These are phyloP conservation scores for Elsinoe fawcettii DNA, from an alignment of 2,329 filamentous ascomycete species.

Conservation along the genomic window DNA sequence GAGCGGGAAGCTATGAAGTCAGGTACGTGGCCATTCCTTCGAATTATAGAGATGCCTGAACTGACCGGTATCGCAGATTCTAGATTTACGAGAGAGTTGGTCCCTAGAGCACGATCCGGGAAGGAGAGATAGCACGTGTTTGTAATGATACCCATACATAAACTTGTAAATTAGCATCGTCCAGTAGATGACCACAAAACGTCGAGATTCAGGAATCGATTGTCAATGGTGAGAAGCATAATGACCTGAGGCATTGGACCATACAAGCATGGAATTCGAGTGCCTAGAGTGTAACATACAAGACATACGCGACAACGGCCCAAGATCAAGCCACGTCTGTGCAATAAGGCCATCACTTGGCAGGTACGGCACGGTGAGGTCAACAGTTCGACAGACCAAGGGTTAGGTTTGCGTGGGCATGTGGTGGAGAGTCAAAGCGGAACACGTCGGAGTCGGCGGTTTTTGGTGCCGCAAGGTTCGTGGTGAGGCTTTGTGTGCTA, in stretches of 20 bases:
- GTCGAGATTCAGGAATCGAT: background rate
- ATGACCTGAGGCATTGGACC: background rate
- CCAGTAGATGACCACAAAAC: background rate
- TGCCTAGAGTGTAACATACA: background rate
- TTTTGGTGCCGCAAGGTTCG: no score
- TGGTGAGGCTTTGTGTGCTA: no score
- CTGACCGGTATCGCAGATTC: conserved; percentile 2
- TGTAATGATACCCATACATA: conserved; percentile 4
- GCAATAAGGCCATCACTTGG: background rate
- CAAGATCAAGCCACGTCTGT: background rate
- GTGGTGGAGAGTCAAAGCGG: no score
- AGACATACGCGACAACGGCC: background rate
- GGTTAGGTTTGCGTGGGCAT: background rate
- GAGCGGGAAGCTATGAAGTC: conserved; percentile 96
- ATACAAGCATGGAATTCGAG: background rate
- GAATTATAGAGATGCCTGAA: conserved; percentile 4
- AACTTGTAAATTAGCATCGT: background rate
- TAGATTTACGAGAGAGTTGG: background rate
- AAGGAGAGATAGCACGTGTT: background rate
- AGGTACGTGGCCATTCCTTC: conserved; percentile 46
- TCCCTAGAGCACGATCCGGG: background rate
- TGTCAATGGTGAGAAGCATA: background rate
- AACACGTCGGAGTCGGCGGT: no score
- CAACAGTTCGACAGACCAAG: background rate
- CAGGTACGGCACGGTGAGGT: background rate